phyloP scores from a whole-genome alignment of 768 basidiomycete species.

The Suillus tomentosus region DNA sequence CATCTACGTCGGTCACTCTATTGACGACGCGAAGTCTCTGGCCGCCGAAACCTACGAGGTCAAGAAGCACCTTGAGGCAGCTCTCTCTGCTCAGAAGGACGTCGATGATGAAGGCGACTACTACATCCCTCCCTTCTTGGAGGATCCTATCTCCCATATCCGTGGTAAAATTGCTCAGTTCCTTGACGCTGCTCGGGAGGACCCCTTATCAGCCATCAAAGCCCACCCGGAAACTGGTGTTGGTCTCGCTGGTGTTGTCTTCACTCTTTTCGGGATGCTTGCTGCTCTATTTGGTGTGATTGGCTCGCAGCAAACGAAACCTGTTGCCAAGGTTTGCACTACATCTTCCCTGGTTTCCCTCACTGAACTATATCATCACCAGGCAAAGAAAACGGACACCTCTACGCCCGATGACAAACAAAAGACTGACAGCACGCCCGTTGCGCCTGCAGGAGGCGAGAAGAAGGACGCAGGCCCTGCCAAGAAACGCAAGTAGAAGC shows the following conservation, averaged over 20 bases:
- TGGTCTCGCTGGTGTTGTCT: conserved; percentile 68
- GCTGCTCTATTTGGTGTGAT: conserved; percentile 78
- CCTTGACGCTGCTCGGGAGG: conserved; percentile 70
- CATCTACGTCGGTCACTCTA: conserved; percentile 91
- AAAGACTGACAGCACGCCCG: conserved; percentile 63
- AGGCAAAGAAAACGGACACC: conserved; percentile 82
- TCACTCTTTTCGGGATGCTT: conserved; percentile 86
- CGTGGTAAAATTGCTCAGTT: conserved; percentile 79
- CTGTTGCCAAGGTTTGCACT: conserved; percentile 60
- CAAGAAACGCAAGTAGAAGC: conserved; percentile 73
- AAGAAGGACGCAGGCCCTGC: conserved; percentile 68
- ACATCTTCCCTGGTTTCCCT: background rate
- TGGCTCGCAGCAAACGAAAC: conserved; percentile 71
- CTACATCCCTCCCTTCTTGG: conserved; percentile 53
- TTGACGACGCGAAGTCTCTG: conserved; percentile 79
- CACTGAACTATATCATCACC: conserved; percentile 2
- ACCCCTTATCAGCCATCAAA: conserved; percentile 84
- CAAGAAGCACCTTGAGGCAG: conserved; percentile 84
- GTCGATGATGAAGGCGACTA: conserved; percentile 49
- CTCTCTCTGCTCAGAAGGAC: conserved; percentile 43
- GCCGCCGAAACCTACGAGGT: conserved; percentile 88
- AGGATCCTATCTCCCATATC: conserved; percentile 53
- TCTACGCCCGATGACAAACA: conserved; percentile 65
- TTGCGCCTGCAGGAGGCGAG: conserved; percentile 70
- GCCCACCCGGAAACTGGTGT: conserved; percentile 86